Evolutionary conservation across 768 basidiomycete genomes (phyloP).

Genomic region (Lactifluus subvellereus): DNA sequence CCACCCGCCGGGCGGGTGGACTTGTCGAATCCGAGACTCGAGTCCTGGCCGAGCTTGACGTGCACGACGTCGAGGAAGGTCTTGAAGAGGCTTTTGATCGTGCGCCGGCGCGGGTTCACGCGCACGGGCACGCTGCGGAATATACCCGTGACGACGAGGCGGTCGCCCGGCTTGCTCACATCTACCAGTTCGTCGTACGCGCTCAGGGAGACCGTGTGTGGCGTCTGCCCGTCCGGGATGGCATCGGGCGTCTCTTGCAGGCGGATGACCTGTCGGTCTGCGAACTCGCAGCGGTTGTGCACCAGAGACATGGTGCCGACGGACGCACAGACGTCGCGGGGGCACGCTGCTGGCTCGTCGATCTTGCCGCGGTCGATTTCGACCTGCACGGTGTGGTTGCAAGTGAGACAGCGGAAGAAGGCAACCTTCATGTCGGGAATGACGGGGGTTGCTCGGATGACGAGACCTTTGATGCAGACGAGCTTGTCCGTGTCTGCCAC

Average conservation of each 20-base stretch:
- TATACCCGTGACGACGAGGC: constrained; percentile 86
- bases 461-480: constrained; percentile 91
- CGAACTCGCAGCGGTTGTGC: constrained; percentile 96
- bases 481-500: constrained; percentile 92
- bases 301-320: constrained; percentile 90
- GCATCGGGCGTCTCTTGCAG: constrained; percentile 97
- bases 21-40: constrained; percentile 68
- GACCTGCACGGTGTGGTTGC: constrained; percentile 94
- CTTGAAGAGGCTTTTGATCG: constrained; percentile 94
- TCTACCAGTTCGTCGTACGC: constrained; percentile 99
- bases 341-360: constrained; percentile 85
- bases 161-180: constrained; percentile 91
- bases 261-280: constrained; percentile 91
- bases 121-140: constrained; percentile 95
- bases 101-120: constrained; percentile 85
- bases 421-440: constrained; percentile 99
- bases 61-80: constrained; percentile 97
- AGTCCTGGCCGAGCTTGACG: constrained; percentile 63
- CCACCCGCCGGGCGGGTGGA: constrained; percentile 67
- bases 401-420: constrained; percentile 95
- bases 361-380: constrained; percentile 99
- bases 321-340: constrained; percentile 85
- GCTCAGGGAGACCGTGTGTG: constrained; percentile 93
- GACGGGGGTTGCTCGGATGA: constrained; percentile 94
- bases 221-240: constrained; percentile 97